Evolutionary conservation across 345 rosid genomes (phyloP), one percentile per base, ranked within the genome.

Genomic region (Odontarrhena argentea): DNA sequence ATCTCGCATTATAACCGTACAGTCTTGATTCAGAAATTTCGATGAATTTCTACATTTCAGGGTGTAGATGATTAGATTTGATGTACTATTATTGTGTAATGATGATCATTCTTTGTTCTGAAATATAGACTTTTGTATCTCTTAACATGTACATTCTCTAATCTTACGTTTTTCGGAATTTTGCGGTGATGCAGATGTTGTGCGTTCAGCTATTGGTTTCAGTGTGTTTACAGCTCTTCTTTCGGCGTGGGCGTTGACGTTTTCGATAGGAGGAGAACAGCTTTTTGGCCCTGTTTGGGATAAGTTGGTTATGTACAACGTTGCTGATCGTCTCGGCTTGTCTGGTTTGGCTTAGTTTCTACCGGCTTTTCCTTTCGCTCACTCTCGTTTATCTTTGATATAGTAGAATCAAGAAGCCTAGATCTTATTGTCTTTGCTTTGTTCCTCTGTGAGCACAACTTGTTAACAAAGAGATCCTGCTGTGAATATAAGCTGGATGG

Each of bases 221-320:
- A 50, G 81, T 0, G 64, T 83, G 66, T 88, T 86, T 44, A 76
- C 91, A 0, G 70, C 54, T 64, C 74, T 88, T 75, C 86, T 91
- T 45, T 76, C 63, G 1, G 79, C 91, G 6, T 94, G 97, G 97
- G 97, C 89, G n/a, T 72, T 94, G 81, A 94, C 96, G 8, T 94
- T 94, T 55, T 74, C 86, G 8, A 80, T 94, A 0, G 99, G 99
- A 34, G 97, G 99, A 60, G 88, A 88, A 76, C 47, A 59, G 3
- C 85, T 94, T 30, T 87, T 94, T 7, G 97, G 99, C 32, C 74
- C 87, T 41, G 75, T 78, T 26, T 94, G 95, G 95, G 78, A 89
- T 83, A 72, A 95, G 74, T 89, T 95, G 36, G 87, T 91, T 48
- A 86, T 95, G 96, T 95, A 91, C 77, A 91, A 89, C 30, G 87